These are phyloP conservation scores for Alternaria atra DNA, from an alignment of 2,329 filamentous ascomycete genomes.

Conservation along the genomic window DNA sequence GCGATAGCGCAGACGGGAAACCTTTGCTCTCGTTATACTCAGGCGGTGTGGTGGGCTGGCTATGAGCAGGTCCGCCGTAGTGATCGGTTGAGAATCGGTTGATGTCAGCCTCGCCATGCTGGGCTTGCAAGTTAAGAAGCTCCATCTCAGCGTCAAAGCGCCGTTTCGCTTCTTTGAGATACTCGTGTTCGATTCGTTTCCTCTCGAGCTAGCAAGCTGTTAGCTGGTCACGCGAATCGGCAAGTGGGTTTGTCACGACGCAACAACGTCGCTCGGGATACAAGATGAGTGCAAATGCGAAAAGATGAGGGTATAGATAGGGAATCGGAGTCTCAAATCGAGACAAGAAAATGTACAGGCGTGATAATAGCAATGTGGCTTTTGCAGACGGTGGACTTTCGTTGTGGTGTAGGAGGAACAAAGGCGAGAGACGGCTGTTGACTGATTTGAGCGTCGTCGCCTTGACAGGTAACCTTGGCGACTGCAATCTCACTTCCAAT, in stretches of 20 bases:
- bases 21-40: slow-evolving; percentile 84
- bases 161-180: slow-evolving; percentile 85
- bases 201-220: slow-evolving; percentile 77
- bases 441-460: slow-evolving; percentile 11
- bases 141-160: slow-evolving; percentile 94
- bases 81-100: slow-evolving; percentile 81
- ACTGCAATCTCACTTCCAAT: slow-evolving; percentile 23
- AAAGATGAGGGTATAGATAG: slow-evolving; percentile 18
- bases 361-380: slow-evolving; percentile 23
- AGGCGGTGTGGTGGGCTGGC: slow-evolving; percentile 94
- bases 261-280: slow-evolving; percentile 23
- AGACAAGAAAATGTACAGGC: slow-evolving; percentile 30
- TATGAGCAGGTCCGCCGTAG: slow-evolving; percentile 74
- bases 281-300: slow-evolving; percentile 22
- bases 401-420: slow-evolving; percentile 13
- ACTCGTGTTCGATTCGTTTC: slow-evolving; percentile 92
- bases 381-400: slow-evolving; percentile 14
- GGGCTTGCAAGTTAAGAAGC: slow-evolving; percentile 84
- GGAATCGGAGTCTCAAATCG: slow-evolving; percentile 20
- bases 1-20: slow-evolving; percentile 81
- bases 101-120: slow-evolving; percentile 83
- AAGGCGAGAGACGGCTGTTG: slow-evolving; percentile 15
- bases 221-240: slow-evolving; percentile 36
- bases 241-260: slow-evolving; percentile 18
- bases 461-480: slow-evolving; percentile 17